Percentiles rank a stretch among this genome's conserved stretches.
These are phyloP conservation scores for Diplosphaera chodatii DNA, from an alignment of 139 green algal genomes.

Conservation along the genomic window DNA sequence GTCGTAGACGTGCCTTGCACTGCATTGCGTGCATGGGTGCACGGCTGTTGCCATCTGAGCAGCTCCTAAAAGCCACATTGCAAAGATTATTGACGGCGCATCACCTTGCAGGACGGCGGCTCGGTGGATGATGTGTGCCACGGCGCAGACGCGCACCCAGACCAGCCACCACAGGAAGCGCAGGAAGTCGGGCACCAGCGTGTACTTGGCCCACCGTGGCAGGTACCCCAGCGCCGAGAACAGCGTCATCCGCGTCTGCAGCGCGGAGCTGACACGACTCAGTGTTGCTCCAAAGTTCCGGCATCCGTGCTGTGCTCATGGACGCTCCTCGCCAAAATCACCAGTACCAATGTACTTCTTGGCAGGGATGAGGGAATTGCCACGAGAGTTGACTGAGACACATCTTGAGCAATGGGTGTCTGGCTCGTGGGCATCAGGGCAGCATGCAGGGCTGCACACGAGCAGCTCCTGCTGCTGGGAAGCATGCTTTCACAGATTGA, in stretches of 20 bases:
- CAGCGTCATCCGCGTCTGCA: not conserved
- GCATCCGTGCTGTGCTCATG: not conserved
- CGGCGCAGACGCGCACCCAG: not conserved
- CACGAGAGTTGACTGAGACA: no score
- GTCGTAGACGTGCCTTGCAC: no score
- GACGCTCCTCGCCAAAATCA: no score
- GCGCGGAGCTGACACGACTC: no score
- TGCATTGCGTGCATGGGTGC: no score
- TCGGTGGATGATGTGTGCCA: not conserved
- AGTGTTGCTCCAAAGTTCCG: not conserved
- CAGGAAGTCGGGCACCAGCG: not conserved
- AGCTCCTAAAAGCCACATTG: no score
- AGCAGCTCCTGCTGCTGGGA: not conserved
- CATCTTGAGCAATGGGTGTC: no score
- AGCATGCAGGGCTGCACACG: not conserved
- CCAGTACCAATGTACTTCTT: no score
- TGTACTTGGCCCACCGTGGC: conserved; percentile 5
- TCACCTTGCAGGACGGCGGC: not conserved
- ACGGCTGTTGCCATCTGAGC: not conserved
- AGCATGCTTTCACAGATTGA: no score
- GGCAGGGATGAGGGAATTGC: no score
- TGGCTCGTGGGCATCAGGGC: no score
- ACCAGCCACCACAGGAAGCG: conserved; percentile 5
- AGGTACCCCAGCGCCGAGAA: not conserved
- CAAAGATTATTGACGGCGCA: not conserved